Evolutionary conservation across 2,329 filamentous ascomycete species (phyloP).

Genomic region (Clarireedia hainanense): DNA sequence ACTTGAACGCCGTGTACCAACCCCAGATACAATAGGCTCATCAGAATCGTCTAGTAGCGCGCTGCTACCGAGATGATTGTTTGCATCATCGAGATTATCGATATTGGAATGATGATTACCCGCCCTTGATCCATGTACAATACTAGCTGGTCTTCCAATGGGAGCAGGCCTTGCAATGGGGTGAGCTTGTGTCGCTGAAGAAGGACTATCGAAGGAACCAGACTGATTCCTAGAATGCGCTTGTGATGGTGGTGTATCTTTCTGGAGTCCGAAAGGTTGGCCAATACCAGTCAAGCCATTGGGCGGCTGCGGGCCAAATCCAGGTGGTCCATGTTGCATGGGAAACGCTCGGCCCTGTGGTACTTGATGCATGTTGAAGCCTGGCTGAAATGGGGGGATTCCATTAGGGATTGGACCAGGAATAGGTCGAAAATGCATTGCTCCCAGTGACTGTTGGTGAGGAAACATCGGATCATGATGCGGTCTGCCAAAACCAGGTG

Average conservation of each 20-base stretch:
- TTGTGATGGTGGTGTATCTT: constrained; percentile 37
- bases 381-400: constrained; percentile 44
- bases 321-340: constrained; percentile 41
- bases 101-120: constrained; percentile 26
- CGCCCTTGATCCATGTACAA: constrained; percentile 43
- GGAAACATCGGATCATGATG: constrained; percentile 46
- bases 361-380: constrained; percentile 54
- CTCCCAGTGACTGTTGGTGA: constrained; percentile 44
- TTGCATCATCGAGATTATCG: constrained; percentile 60
- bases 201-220: constrained; percentile 53
- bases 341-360: constrained; percentile 38
- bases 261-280: constrained; percentile 32
- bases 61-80: constrained; percentile 80
- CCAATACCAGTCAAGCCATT: constrained; percentile 35
- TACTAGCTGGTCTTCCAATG: constrained; percentile 79
- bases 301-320: constrained; percentile 40
- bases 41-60: constrained; percentile 73
- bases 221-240: constrained; percentile 72
- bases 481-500: constrained; percentile 36
- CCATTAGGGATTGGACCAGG: constrained; percentile 41
- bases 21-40: constrained; percentile 38
- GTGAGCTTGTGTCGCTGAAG: constrained; percentile 47
- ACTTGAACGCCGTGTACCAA: constrained; percentile 30
- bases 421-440: constrained; percentile 46
- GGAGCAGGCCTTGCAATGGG: constrained; percentile 78